Conservation (phyloP, 2,329 filamentous ascomycete species). For the Amphichorda felina region DNA sequence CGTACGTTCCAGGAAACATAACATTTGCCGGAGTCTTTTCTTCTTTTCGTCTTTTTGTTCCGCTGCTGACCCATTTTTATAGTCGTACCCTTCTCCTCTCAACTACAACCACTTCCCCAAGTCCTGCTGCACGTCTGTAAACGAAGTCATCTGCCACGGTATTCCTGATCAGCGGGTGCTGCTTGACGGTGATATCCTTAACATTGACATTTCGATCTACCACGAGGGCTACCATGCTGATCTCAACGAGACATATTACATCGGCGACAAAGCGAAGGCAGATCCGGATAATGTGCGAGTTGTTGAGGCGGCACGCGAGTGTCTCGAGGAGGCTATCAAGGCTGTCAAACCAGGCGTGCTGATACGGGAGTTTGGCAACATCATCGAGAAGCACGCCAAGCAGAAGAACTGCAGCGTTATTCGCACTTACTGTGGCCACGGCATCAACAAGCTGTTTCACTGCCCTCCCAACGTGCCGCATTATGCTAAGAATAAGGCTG, state of each 20-base stretch:
- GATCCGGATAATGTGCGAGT: slow-evolving; percentile 83
- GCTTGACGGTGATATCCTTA: slow-evolving; percentile 88
- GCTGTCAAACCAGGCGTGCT: slow-evolving; percentile 86
- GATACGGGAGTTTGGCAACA: slow-evolving; percentile 86
- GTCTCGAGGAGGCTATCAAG: slow-evolving; percentile 80
- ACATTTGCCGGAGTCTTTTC: too few relatives aligned
- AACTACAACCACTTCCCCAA: slow-evolving; percentile 98
- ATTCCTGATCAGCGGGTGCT: slow-evolving; percentile 87
- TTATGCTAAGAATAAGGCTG: slow-evolving; percentile 96
- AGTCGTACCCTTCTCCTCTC: slow-evolving; percentile 90
- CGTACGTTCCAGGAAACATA: slow-evolving; percentile 46
- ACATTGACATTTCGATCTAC: slow-evolving; percentile 91
- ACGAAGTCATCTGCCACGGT: slow-evolving; percentile 97
- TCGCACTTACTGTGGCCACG: slow-evolving; percentile 92
- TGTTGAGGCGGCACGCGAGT: slow-evolving; percentile 81
- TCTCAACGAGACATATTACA: slow-evolving; percentile 97
- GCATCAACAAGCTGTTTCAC: slow-evolving; percentile 90
- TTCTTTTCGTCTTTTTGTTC: too few relatives aligned
- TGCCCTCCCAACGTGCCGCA: slow-evolving; percentile 89
- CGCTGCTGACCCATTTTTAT: slow-evolving; percentile 1
- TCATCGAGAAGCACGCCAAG: slow-evolving; percentile 94
- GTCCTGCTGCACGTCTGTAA: slow-evolving; percentile 90
- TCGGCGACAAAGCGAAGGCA: slow-evolving; percentile 74
- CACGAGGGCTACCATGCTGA: slow-evolving; percentile 94
- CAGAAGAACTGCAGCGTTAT: slow-evolving; percentile 77